These are phyloP conservation scores for Boletus rubroflammeus DNA, from an alignment of 768 basidiomycete genomes.

Conservation along the genomic window DNA sequence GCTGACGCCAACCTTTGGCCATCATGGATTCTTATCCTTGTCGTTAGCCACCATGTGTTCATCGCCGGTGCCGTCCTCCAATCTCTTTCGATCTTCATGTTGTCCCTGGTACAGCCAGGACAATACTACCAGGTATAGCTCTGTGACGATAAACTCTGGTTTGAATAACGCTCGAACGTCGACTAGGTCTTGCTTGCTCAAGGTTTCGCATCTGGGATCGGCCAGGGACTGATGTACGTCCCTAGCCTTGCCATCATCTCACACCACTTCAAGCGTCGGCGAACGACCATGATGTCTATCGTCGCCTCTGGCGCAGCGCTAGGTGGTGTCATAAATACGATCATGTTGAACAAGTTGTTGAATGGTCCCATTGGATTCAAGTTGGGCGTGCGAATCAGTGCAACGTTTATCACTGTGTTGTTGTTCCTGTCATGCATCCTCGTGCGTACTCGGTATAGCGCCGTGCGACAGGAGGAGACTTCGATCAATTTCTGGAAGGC, in stretches of 20 bases:
- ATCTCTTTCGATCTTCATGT: slow-evolving; percentile 35
- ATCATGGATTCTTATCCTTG: background rate
- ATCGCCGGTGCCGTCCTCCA: slow-evolving; percentile 27
- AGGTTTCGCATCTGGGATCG: slow-evolving; percentile 42
- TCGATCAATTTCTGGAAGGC: slow-evolving; percentile 16
- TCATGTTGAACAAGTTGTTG: slow-evolving; percentile 50
- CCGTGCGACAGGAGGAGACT: background rate
- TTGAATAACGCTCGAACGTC: background rate
- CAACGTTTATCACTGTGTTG: slow-evolving; percentile 35
- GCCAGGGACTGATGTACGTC: slow-evolving; percentile 42
- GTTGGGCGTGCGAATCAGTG: slow-evolving; percentile 38
- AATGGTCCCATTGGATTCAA: slow-evolving; percentile 46
- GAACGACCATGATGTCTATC: slow-evolving; percentile 44
- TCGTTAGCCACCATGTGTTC: slow-evolving; percentile 11
- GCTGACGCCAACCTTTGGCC: too few relatives aligned
- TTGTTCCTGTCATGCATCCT: slow-evolving; percentile 38
- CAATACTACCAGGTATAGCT: slow-evolving; percentile 33
- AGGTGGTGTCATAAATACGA: slow-evolving; percentile 55
- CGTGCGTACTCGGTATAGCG: slow-evolving; percentile 33
- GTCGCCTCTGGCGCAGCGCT: slow-evolving; percentile 46
- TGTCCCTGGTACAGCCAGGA: slow-evolving; percentile 35
- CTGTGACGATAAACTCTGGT: background rate
- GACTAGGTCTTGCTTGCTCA: slow-evolving; percentile 42
- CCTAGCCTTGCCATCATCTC: slow-evolving; percentile 42
- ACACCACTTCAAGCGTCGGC: slow-evolving; percentile 42